A percentile compares a stretch with the other conserved stretches of the same genome.
phyloP scores from a whole-genome alignment of 176 grass and related monocot species.

The Avena insularis region DNA sequence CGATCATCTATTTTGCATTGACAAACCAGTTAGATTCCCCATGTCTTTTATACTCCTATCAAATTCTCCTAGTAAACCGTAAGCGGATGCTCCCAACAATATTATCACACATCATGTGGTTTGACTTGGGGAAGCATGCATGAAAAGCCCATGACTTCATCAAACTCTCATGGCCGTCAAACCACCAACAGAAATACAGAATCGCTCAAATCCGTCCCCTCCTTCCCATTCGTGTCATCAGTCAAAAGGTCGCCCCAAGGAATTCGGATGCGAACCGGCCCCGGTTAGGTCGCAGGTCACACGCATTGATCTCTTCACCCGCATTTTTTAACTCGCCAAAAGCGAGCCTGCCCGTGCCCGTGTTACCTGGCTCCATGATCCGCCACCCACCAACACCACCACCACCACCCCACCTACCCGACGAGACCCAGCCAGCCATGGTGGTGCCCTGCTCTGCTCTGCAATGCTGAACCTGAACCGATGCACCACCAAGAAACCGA shows the following conservation, averaged over 20 bases:
- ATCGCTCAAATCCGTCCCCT: conserved; percentile 1
- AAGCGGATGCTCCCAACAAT: neutral
- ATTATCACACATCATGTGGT: neutral
- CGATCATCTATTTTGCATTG: no score
- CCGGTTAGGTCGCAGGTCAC: conserved; percentile 11
- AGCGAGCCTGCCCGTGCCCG: conserved; percentile 32
- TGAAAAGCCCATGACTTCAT: conserved; percentile 1
- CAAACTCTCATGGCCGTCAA: conserved; percentile 24
- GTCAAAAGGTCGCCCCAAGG: conserved; percentile 42
- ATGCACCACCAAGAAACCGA: conserved; percentile 38
- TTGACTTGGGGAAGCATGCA: conserved; percentile 9
- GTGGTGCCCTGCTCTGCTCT: neutral
- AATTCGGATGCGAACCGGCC: conserved; percentile 13
- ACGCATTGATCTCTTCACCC: neutral
- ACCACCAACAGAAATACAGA: conserved; percentile 29
- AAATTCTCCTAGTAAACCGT: neutral
- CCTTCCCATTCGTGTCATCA: neutral
- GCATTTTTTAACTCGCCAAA: conserved; percentile 29
- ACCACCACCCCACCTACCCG: conserved; percentile 3
- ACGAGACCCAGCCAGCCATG: neutral
- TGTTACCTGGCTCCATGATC: conserved; percentile 49
- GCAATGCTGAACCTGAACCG: neutral
- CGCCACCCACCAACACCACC: conserved; percentile 48
- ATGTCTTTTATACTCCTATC: no score
- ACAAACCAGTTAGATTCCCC: no score